Percentiles rank a stretch among this genome's conserved stretches.
Conservation (phyloP, 192 early-diverging fungal genomes). For the Kappamyces sp. region DNA sequence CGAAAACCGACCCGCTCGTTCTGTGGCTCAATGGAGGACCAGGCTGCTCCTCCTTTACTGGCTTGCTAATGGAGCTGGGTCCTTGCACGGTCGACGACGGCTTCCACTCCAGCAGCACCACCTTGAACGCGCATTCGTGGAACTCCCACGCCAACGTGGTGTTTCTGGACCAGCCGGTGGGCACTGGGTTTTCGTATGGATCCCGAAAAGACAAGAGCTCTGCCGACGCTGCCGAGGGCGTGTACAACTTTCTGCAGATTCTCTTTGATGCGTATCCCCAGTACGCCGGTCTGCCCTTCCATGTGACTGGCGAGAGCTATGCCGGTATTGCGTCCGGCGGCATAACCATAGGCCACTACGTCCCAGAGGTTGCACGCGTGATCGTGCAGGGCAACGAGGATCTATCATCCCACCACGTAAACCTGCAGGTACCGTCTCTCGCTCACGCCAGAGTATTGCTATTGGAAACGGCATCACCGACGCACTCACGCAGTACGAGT, state of each 20-base stretch:
- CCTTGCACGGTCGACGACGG: conserved; percentile 80
- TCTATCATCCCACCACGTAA: conserved; percentile 33
- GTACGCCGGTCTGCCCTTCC: conserved; percentile 72
- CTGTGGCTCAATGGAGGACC: conserved; percentile 76
- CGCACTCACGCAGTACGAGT: conserved; percentile 80
- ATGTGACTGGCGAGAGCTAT: conserved; percentile 66
- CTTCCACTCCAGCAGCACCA: conserved; percentile 52
- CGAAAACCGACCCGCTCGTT: conserved; percentile 68
- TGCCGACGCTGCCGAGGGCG: conserved; percentile 73
- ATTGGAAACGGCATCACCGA: conserved; percentile 94
- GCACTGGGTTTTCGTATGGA: conserved; percentile 79
- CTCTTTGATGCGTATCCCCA: conserved; percentile 84
- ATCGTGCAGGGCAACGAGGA: conserved; percentile 74
- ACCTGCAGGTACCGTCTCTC: too few relatives aligned
- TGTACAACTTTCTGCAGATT: conserved; percentile 88
- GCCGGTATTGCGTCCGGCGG: conserved; percentile 26
- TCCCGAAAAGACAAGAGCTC: conserved; percentile 60
- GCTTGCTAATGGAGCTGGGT: conserved; percentile 72
- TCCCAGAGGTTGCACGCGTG: conserved; percentile 80
- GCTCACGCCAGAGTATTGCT: conserved; percentile 57
- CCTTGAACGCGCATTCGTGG: conserved; percentile 73
- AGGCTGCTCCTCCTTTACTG: conserved; percentile 68
- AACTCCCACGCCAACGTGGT: conserved; percentile 76
- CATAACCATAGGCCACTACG: conserved; percentile 72
- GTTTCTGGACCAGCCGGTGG: conserved; percentile 34